Conservation (phyloP, 345 rosid species). For the Euclidium syriacum region DNA sequence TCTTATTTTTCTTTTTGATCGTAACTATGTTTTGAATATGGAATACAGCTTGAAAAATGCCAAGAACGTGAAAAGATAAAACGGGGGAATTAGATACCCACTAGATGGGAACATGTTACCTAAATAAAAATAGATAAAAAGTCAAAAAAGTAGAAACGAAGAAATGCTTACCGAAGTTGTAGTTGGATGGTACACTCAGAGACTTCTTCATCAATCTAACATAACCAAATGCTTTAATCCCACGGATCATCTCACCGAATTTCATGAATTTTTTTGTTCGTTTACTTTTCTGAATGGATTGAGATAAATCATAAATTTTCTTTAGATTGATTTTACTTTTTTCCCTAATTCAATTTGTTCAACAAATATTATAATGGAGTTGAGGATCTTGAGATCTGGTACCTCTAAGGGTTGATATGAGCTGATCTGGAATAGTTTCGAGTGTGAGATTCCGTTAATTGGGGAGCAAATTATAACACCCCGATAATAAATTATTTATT, state of each 20-base stretch:
- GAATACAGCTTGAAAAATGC: slow-evolving; percentile 26
- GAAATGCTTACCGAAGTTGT: slow-evolving; percentile 1
- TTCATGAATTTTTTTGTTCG: not conserved
- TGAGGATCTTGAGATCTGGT: too few species aligned
- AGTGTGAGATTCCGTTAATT: too few species aligned
- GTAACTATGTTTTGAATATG: not conserved
- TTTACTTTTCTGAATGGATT: too few species aligned
- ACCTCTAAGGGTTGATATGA: too few species aligned
- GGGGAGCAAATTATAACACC: too few species aligned
- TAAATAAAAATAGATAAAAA: not conserved
- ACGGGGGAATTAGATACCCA: slow-evolving; percentile 14
- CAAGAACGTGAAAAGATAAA: slow-evolving; percentile 18
- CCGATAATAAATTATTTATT: too few species aligned
- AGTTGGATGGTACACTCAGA: slow-evolving; percentile 5
- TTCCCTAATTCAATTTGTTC: not conserved
- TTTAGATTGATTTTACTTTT: not conserved
- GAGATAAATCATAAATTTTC: not conserved
- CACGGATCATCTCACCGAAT: slow-evolving; percentile 9
- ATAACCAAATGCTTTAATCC: slow-evolving; percentile 5
- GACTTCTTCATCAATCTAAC: slow-evolving; percentile 16
- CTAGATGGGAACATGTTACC: slow-evolving; percentile 20
- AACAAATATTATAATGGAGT: too few species aligned
- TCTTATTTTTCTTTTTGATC: not conserved
- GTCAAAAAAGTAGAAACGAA: not conserved
- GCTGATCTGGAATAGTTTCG: too few species aligned